Evolutionary conservation across 352 stramenopile species (phyloP), one percentile per base, ranked within the genome.

Genomic region (Pythium utonaiense): DNA sequence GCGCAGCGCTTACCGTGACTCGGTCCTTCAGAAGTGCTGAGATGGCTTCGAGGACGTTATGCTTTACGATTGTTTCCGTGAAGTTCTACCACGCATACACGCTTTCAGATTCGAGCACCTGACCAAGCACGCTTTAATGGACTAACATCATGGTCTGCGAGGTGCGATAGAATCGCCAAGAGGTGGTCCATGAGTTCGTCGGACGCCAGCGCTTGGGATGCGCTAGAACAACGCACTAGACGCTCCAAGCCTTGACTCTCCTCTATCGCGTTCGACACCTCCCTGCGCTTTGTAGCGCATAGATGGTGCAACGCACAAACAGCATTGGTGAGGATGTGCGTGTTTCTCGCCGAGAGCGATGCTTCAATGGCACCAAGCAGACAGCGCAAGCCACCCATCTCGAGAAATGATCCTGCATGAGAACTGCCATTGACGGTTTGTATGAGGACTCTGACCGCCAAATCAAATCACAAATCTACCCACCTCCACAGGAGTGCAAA

Each of bases 401-500:
- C 31, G 3, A 59, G 6, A 21, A 65, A 54, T 0, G 14, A 17
- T 22, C n/a, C 7, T 1, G 58, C 49, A 3, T 59, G 58, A 6
- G 58, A 48, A 25, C 56, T 63, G 47, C 6, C 3, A 30, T 24
- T 14, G 40, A 17, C n/a, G 12, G 6, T 24, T 40, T 19, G 55
- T n/a, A 22, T 22, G 7, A 52, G n/a, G 19, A 48, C 14, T 3
- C 19, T 47, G 27, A 34, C 7, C 14, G 7, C 10, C 13, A 38
- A 24, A 3, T 9, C 9, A 4, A 12, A 27, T 34, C 27, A 17
- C 25, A 12, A 24, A 6, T 10, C 6, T 14, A 28, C 48, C 4
- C 33, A 64, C 57, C 57, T 41, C 57, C 57, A 64, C 6, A 64
- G 49, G 5, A 64, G 28, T 7, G 47, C 57, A 7, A 64, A 53